Conservation (phyloP, 805 yeast species). For the Wickerhamiella spandovensis region DNA sequence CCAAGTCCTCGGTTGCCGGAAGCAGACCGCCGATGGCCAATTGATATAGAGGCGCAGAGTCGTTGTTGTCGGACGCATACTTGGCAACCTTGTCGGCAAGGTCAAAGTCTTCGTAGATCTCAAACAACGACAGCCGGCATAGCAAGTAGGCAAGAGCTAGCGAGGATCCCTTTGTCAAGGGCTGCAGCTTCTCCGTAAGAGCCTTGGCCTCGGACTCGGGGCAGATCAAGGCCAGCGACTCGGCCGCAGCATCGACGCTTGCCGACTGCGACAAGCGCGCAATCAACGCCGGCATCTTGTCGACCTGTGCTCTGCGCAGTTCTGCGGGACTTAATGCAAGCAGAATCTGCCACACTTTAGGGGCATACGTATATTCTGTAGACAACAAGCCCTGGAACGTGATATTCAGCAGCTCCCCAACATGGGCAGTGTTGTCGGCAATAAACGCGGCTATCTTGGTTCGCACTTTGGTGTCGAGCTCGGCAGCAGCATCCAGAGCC, state of each 20-base stretch:
- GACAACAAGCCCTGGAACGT: background rate
- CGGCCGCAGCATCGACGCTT: slow-evolving; percentile 7
- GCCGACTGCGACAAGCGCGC: background rate
- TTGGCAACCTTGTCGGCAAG: background rate
- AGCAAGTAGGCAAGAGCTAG: background rate
- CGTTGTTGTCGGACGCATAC: background rate
- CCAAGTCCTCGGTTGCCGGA: slow-evolving; percentile 9
- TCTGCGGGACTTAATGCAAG: background rate
- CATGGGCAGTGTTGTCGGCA: background rate
- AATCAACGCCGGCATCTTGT: background rate
- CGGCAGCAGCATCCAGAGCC: slow-evolving; percentile 2
- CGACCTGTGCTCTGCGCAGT: background rate
- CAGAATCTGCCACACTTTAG: background rate
- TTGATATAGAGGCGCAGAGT: slow-evolving; percentile 22
- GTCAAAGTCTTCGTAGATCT: background rate
- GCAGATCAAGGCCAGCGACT: slow-evolving; percentile 4
- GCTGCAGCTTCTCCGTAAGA: slow-evolving; percentile 2
- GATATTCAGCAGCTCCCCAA: background rate
- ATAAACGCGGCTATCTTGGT: background rate
- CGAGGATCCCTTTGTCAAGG: background rate
- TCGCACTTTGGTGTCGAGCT: background rate
- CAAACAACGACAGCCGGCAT: background rate
- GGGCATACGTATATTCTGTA: background rate
- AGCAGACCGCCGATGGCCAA: slow-evolving; percentile 30
- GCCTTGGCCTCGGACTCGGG: background rate